Evolutionary conservation across 2,329 filamentous ascomycete species (phyloP).

Genomic region (Aspergillus viridinutans): DNA sequence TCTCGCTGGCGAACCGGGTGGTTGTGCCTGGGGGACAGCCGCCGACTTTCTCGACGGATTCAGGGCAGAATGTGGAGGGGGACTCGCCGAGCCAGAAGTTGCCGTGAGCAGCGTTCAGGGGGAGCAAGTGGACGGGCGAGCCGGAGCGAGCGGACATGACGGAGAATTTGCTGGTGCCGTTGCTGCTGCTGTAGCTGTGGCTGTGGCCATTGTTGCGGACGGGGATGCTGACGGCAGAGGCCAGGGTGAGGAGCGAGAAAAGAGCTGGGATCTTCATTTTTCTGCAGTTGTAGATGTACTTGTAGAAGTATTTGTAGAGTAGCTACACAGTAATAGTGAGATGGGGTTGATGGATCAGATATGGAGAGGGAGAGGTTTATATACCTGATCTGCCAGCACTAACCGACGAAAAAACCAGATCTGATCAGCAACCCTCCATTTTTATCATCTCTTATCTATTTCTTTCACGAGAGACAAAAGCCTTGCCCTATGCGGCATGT

Average conservation of each 20-base stretch:
- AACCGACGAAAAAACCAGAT: no score
- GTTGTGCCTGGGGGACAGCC: slow-evolving; percentile 42
- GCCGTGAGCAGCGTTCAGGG: slow-evolving; percentile 42
- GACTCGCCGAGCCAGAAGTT: slow-evolving; percentile 50
- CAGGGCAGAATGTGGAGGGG: slow-evolving; percentile 48
- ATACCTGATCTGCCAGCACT: neutral
- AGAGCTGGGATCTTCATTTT: slow-evolving; percentile 2
- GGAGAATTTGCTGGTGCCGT: slow-evolving; percentile 29
- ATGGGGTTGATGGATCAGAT: no score
- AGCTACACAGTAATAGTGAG: no score
- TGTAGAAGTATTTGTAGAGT: neutral
- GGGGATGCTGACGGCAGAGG: neutral
- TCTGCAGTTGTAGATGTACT: neutral
- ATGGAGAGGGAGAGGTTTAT: neutral
- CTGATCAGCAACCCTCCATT: no score
- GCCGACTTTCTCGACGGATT: slow-evolving; percentile 23
- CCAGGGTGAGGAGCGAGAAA: neutral
- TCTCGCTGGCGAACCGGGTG: slow-evolving; percentile 42
- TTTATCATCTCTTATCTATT: neutral
- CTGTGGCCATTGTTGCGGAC: neutral
- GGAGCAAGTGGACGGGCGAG: slow-evolving; percentile 45
- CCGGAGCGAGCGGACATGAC: slow-evolving; percentile 43
- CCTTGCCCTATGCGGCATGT: neutral
- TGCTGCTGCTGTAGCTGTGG: neutral
- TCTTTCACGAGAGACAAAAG: neutral